Percentiles rank a stretch among this genome's conserved stretches.
These are phyloP conservation scores for Carex pumila DNA, from an alignment of 176 grass and related monocot species.

Conservation along the genomic window DNA sequence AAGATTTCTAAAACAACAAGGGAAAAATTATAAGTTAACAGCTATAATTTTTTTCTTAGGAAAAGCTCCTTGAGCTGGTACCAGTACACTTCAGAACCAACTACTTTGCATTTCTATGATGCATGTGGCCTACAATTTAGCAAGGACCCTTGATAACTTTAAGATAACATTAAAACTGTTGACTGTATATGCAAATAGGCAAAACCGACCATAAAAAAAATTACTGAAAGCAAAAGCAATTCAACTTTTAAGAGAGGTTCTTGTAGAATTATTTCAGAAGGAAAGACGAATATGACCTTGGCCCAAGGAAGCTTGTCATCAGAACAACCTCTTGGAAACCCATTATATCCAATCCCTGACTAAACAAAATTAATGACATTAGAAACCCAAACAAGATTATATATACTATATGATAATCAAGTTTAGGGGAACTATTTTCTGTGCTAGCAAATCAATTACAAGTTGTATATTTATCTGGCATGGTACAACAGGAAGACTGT, in stretches of 20 bases:
- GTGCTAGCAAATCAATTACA: background rate
- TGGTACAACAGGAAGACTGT: background rate
- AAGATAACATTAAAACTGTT: background rate
- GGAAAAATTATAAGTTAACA: background rate
- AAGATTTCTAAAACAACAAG: slow-evolving; percentile 67
- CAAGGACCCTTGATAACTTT: background rate
- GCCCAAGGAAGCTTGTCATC: slow-evolving; percentile 94
- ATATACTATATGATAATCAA: background rate
- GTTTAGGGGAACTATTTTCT: background rate
- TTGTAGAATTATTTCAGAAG: background rate
- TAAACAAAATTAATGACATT: slow-evolving; percentile 19
- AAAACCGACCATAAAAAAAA: background rate
- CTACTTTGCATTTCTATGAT: background rate
- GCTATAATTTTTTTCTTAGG: background rate
- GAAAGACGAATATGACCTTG: slow-evolving; percentile 46
- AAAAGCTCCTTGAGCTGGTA: background rate
- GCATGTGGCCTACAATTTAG: background rate
- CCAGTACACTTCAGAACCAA: background rate
- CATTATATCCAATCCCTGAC: slow-evolving; percentile 93
- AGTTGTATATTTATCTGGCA: background rate
- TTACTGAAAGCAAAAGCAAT: background rate
- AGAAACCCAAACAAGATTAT: background rate
- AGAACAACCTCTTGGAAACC: slow-evolving; percentile 99
- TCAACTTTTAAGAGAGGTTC: background rate
- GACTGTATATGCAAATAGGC: background rate